These are phyloP conservation scores for Colletotrichum tofieldiae DNA, from an alignment of 2,329 filamentous ascomycete species.

Conservation along the genomic window DNA sequence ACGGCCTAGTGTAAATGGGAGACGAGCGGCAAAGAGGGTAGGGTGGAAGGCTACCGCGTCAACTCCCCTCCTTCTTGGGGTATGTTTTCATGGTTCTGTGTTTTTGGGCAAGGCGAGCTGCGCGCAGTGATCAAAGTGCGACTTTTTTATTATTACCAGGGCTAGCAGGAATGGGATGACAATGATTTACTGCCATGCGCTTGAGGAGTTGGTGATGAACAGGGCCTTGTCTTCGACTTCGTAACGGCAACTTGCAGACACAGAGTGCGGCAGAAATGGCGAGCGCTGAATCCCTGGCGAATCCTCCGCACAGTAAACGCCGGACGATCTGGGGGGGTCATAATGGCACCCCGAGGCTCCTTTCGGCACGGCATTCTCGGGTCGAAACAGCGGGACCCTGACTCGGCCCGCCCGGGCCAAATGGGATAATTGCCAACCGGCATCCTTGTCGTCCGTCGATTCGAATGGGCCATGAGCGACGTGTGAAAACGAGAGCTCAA, in stretches of 20 bases:
- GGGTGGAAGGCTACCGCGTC: not conserved
- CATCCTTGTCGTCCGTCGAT: not conserved
- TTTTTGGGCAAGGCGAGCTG: conserved; percentile 34
- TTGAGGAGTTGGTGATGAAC: not conserved
- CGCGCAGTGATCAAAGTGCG: conserved; percentile 32
- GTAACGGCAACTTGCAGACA: no score
- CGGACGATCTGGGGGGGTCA: not conserved
- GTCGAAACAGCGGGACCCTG: not conserved
- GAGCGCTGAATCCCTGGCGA: not conserved
- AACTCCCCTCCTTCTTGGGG: not conserved
- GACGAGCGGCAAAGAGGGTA: not conserved
- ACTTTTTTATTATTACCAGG: conserved; percentile 31
- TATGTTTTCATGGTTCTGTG: conserved; percentile 20
- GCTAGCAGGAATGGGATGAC: conserved; percentile 34
- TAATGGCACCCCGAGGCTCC: not conserved
- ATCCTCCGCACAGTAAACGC: not conserved
- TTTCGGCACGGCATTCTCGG: conserved; percentile 7
- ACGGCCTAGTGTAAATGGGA: conserved; percentile 83
- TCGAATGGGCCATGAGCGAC: not conserved
- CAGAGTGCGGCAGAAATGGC: not conserved
- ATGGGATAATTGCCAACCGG: not conserved
- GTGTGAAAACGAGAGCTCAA: not conserved
- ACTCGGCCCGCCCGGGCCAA: not conserved
- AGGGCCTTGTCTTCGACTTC: not conserved
- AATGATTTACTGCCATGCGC: conserved; percentile 25